These are phyloP conservation scores for Epichloe sp. DNA, from an alignment of 2,329 filamentous ascomycete genomes.

Conservation along the genomic window DNA sequence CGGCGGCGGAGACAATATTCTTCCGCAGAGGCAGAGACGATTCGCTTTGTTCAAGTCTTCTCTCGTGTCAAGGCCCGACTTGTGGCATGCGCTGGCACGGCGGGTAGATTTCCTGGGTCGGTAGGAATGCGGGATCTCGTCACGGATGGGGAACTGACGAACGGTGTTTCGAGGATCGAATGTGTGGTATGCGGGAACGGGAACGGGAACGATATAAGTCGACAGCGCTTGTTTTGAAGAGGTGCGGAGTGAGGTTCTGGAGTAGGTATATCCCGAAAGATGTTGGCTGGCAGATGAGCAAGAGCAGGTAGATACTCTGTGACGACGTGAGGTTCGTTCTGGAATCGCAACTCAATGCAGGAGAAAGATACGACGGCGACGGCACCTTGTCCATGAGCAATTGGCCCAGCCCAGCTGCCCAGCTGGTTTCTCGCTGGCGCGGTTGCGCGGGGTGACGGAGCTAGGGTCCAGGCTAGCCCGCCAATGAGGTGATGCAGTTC, in stretches of 20 bases:
- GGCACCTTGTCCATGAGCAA: not conserved
- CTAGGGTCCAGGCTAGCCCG: not conserved
- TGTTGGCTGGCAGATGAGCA: too few species aligned
- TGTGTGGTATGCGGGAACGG: slow-evolving; percentile 1
- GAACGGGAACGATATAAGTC: not conserved
- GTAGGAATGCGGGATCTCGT: too few species aligned
- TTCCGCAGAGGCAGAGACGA: not conserved
- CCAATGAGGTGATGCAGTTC: not conserved
- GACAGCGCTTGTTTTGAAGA: not conserved
- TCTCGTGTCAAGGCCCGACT: not conserved
- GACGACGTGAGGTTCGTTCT: too few species aligned
- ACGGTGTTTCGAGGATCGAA: not conserved
- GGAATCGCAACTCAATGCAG: too few species aligned
- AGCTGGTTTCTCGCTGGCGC: not conserved
- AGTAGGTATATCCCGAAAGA: too few species aligned
- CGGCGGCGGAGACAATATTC: slow-evolving; percentile 10
- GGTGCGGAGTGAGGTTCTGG: too few species aligned
- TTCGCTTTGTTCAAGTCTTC: not conserved
- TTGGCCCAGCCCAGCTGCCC: not conserved
- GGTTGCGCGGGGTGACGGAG: slow-evolving; percentile 11
- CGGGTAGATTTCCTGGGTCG: not conserved
- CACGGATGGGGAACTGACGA: too few species aligned
- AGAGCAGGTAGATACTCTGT: too few species aligned
- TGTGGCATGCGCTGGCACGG: not conserved
- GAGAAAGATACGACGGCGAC: too few species aligned